A percentile compares a stretch with the other conserved stretches of the same genome.
Evolutionary conservation across 2,329 filamentous ascomycete genomes (phyloP).

Genomic region (Rosellinia necatrix): DNA sequence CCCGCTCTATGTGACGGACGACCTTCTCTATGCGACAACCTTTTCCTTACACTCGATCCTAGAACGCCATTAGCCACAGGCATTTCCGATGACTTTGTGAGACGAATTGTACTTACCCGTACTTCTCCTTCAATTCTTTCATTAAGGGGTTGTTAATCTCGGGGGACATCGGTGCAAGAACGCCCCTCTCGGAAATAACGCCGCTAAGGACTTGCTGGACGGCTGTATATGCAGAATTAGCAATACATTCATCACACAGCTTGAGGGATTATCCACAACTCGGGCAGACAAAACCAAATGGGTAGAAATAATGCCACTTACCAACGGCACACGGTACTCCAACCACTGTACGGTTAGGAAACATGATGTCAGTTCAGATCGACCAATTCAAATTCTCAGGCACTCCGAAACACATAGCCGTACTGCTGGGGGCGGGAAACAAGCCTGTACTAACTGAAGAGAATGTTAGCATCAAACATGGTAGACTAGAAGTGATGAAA

Average conservation of each 20-base stretch:
- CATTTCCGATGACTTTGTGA: constrained; percentile 45
- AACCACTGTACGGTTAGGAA: constrained; percentile 48
- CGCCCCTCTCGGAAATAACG: constrained; percentile 71
- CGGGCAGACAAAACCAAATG: neutral
- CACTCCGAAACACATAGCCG: neutral
- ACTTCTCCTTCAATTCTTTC: constrained; percentile 61
- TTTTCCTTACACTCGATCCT: constrained; percentile 53
- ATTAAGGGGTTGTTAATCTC: constrained; percentile 68
- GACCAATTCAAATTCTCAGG: neutral
- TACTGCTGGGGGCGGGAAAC: neutral
- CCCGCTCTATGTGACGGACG: too few species aligned
- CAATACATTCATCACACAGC: neutral
- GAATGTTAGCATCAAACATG: neutral
- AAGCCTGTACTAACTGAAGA: constrained; percentile 6
- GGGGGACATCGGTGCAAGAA: constrained; percentile 76
- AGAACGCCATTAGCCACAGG: constrained; percentile 13
- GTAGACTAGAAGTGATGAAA: neutral
- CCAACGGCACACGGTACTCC: constrained; percentile 58
- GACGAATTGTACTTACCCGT: constrained; percentile 10
- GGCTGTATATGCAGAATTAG: constrained; percentile 39
- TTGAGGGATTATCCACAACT: neutral
- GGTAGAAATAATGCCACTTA: neutral
- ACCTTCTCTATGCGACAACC: constrained; percentile 25
- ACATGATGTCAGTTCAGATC: constrained; percentile 1
- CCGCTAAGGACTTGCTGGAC: constrained; percentile 80